Conservation (phyloP, 148 eudicot genomes). For the Cornus florida region DNA sequence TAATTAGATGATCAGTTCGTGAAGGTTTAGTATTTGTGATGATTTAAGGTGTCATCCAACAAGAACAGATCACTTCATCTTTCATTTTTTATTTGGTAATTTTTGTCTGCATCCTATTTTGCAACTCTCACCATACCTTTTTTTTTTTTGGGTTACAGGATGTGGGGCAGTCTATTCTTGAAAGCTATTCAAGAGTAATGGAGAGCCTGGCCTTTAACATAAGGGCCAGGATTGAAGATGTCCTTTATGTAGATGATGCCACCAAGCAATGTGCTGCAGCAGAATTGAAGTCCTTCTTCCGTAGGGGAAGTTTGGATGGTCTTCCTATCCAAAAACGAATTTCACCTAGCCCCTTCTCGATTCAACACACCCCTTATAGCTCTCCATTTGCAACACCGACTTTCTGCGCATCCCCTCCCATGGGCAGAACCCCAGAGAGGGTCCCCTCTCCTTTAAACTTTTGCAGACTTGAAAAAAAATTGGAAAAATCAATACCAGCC, state of each 20-base stretch:
- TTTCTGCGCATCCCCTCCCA: conserved; percentile 75
- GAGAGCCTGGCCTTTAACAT: conserved; percentile 96
- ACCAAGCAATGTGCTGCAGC: conserved; percentile 62
- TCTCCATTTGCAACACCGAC: conserved; percentile 94
- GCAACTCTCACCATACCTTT: neutral
- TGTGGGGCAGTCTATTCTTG: conserved; percentile 96
- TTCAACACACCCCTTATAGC: conserved; percentile 75
- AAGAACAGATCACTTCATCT: neutral
- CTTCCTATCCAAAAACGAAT: conserved; percentile 76
- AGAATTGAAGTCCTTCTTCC: conserved; percentile 53
- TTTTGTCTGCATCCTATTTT: neutral
- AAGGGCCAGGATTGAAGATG: conserved; percentile 87
- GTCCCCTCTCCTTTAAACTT: conserved; percentile 32
- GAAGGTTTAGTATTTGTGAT: neutral
- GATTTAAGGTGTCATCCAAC: too few species aligned
- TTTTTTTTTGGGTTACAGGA: conserved; percentile 60
- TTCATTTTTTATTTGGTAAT: neutral
- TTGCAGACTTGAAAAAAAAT: conserved; percentile 20
- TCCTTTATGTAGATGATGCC: conserved; percentile 76
- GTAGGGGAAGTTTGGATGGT: conserved; percentile 73
- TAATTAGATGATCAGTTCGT: neutral
- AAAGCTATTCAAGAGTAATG: conserved; percentile 97
- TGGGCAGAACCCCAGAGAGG: conserved; percentile 60
- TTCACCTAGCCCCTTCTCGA: conserved; percentile 93
- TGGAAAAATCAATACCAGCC: conserved; percentile 29